Evolutionary conservation across 1,284 basidiomycete species (phyloP).

Genomic region (Kalmanozyma brasiliensis): DNA sequence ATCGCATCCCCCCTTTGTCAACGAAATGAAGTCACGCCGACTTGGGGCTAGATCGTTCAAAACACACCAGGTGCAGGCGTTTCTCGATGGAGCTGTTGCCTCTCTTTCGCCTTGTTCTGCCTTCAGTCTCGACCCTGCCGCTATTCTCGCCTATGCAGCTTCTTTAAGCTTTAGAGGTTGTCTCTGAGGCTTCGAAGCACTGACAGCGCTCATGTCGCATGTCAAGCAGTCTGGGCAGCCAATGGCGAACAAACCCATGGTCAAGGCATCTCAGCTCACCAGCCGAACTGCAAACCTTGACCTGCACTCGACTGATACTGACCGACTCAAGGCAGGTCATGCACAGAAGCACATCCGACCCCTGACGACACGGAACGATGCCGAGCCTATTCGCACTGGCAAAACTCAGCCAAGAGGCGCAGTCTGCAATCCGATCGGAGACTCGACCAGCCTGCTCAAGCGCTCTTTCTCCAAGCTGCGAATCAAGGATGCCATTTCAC

Average conservation of each 20-base stretch:
- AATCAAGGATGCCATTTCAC: slow-evolving; percentile 22
- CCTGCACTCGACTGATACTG: neutral
- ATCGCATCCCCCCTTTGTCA: neutral
- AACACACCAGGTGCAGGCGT: neutral
- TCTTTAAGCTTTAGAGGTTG: neutral
- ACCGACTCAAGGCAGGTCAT: neutral
- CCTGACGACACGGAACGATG: slow-evolving; percentile 22
- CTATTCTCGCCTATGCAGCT: neutral
- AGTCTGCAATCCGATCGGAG: neutral
- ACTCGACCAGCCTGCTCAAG: slow-evolving; percentile 18
- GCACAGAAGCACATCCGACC: slow-evolving; percentile 3
- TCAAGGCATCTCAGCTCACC: slow-evolving; percentile 14
- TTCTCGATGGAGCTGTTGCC: no score
- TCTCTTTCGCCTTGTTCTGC: no score
- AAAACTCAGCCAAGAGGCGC: slow-evolving; percentile 7
- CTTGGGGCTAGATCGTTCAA: neutral
- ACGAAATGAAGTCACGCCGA: slow-evolving; percentile 5
- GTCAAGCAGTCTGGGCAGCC: slow-evolving; percentile 34
- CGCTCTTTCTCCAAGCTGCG: slow-evolving; percentile 38
- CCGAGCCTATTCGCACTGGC: slow-evolving; percentile 1
- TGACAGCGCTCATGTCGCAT: slow-evolving; percentile 19
- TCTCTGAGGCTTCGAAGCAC: neutral
- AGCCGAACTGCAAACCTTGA: neutral
- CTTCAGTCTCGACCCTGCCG: neutral
- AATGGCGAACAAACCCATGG: neutral